Percentiles rank a stretch among this genome's conserved stretches.
Conservation (phyloP, 2,329 filamentous ascomycete genomes). For the Aaosphaeria pasadenensis region DNA sequence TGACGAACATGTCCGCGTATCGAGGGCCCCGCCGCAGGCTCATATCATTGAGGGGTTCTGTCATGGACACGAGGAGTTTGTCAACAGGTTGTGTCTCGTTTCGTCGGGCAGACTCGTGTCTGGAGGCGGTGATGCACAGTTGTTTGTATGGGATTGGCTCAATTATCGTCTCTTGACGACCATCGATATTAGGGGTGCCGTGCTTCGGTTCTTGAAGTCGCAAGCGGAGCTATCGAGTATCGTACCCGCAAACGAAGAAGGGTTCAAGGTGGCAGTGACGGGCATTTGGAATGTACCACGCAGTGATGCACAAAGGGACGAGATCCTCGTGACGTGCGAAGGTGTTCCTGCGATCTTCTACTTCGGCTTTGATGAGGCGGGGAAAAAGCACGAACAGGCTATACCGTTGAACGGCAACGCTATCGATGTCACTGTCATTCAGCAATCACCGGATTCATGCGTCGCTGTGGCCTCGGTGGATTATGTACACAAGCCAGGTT, state of each 20-base stretch:
- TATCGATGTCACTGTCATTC: constrained; percentile 51
- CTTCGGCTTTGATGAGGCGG: constrained; percentile 36
- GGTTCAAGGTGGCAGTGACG: constrained; percentile 46
- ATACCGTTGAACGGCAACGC: constrained; percentile 63
- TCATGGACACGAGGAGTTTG: constrained; percentile 81
- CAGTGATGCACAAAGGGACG: neutral
- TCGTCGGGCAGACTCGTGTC: constrained; percentile 68
- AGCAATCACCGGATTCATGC: constrained; percentile 5
- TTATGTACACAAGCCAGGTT: constrained; percentile 49
- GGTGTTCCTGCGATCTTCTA: constrained; percentile 59
- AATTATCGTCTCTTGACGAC: constrained; percentile 53
- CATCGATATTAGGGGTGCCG: constrained; percentile 40
- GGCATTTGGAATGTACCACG: constrained; percentile 48
- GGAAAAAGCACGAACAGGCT: constrained; percentile 45
- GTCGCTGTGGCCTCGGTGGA: constrained; percentile 52
- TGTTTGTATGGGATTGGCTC: constrained; percentile 83
- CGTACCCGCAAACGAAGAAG: constrained; percentile 8
- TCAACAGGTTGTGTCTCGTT: constrained; percentile 72
- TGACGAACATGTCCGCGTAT: constrained; percentile 85
- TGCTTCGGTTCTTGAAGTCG: constrained; percentile 15
- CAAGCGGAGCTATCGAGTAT: constrained; percentile 11
- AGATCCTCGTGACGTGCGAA: constrained; percentile 37
- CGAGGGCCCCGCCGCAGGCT: constrained; percentile 74
- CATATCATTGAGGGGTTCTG: constrained; percentile 89
- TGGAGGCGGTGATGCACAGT: constrained; percentile 76